These are phyloP conservation scores for Camellia granthamiana DNA, from an alignment of 148 eudicot species.

Conservation along the genomic window DNA sequence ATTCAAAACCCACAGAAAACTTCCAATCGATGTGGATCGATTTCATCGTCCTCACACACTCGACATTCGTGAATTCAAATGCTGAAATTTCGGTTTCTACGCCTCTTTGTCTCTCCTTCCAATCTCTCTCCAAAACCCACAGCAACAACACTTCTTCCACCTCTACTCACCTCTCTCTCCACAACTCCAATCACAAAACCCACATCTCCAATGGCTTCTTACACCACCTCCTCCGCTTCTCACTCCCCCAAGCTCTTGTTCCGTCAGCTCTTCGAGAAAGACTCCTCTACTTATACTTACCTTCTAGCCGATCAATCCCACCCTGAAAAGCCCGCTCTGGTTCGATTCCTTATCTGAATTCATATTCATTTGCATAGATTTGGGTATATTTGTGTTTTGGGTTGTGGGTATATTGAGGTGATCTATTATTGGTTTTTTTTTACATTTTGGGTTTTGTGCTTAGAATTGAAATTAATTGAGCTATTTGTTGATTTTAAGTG, in stretches of 20 bases:
- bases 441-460: too few relatives aligned
- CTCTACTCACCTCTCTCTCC: conserved; percentile 5
- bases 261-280: conserved; percentile 94
- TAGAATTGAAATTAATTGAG: too few relatives aligned
- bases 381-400: neutral
- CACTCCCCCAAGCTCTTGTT: conserved; percentile 50
- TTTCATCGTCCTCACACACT: neutral
- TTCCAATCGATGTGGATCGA: neutral
- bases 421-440: too few relatives aligned
- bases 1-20: neutral
- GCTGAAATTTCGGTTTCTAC: conserved; percentile 23
- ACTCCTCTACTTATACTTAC: conserved; percentile 85
- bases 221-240: conserved; percentile 43
- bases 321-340: conserved; percentile 87
- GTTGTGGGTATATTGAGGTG: too few relatives aligned
- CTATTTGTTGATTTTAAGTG: neutral
- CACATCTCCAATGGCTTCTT: conserved; percentile 46
- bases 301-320: conserved; percentile 92
- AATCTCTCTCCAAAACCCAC: conserved; percentile 9
- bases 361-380: neutral
- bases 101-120: conserved; percentile 15
- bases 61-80: neutral
- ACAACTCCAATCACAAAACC: conserved; percentile 9
- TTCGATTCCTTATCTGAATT: conserved; percentile 14
- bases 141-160: neutral